These are phyloP conservation scores for Thermothelomyces thermophilus DNA, from an alignment of 2,329 filamentous ascomycete genomes.

Conservation along the genomic window DNA sequence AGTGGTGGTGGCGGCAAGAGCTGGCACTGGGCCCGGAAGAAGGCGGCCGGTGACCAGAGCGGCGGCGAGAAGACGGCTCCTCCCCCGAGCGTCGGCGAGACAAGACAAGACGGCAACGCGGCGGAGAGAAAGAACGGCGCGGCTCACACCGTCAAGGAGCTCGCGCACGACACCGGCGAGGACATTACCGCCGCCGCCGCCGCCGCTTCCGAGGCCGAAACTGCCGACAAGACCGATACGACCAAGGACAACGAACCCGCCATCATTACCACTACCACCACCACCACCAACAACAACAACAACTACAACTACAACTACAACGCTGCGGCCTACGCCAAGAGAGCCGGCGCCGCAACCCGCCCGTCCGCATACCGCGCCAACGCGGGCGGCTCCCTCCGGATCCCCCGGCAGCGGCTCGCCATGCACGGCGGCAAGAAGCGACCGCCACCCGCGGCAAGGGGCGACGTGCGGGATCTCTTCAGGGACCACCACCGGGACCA, in stretches of 20 bases:
- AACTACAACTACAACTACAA: no score
- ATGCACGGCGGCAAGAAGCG: background rate
- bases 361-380: conserved; percentile 23
- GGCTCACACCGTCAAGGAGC: no score
- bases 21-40: background rate
- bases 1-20: background rate
- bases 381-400: conserved; percentile 31
- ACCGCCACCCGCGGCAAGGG: no score
- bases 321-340: no score
- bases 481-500: no score
- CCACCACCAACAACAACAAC: no score
- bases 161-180: background rate
- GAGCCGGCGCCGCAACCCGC: no score
- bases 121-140: background rate
- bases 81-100: background rate
- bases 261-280: no score
- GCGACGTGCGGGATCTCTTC: no score
- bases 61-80: background rate
- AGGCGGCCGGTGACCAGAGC: background rate
- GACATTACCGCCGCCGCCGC: background rate
- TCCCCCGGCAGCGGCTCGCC: conserved; percentile 13
- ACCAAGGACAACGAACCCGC: background rate
- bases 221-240: background rate
- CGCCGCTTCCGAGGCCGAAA: background rate
- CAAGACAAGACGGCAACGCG: background rate